phyloP scores from a whole-genome alignment of 805 yeast species.

The Metschnikowia drakensbergensis region DNA sequence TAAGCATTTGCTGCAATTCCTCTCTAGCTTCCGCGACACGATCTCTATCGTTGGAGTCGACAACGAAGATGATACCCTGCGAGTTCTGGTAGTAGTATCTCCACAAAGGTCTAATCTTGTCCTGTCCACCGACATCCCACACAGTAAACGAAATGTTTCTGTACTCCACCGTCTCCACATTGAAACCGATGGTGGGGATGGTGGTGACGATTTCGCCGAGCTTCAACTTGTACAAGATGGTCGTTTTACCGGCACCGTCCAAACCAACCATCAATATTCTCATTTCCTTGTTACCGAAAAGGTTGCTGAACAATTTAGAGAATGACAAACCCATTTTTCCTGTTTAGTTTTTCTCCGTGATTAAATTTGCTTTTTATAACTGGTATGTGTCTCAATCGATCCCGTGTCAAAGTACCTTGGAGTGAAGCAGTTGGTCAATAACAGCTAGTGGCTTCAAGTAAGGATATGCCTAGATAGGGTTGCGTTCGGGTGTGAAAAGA shows the following conservation, averaged over 20 bases:
- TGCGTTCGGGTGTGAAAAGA: constrained; percentile 4
- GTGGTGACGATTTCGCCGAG: constrained; percentile 95
- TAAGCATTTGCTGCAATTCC: constrained; percentile 96
- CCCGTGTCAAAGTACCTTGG: constrained; percentile 4
- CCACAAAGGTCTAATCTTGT: constrained; percentile 97
- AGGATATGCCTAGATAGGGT: background rate
- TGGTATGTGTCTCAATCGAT: constrained; percentile 1
- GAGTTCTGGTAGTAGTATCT: constrained; percentile 98
- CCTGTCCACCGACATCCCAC: constrained; percentile 99
- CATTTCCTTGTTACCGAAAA: constrained; percentile 97
- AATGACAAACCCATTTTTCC: constrained; percentile 83
- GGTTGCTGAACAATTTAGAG: constrained; percentile 91
- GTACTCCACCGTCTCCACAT: constrained; percentile 96
- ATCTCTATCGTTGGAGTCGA: constrained; percentile 96
- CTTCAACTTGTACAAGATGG: constrained; percentile 90
- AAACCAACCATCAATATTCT: constrained; percentile 97
- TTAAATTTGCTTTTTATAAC: background rate
- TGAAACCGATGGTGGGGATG: constrained; percentile 95
- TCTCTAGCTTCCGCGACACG: constrained; percentile 98
- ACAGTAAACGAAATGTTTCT: constrained; percentile 95
- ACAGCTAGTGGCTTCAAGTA: constrained; percentile 3
- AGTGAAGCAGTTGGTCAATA: constrained; percentile 2
- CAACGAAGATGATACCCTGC: constrained; percentile 96
- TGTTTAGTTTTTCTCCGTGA: background rate
- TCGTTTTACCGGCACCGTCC: constrained; percentile 98